Evolutionary conservation across 257 asterid genomes (phyloP), one percentile per base, ranked within the genome.

Genomic region (Linderniella brevidens): DNA sequence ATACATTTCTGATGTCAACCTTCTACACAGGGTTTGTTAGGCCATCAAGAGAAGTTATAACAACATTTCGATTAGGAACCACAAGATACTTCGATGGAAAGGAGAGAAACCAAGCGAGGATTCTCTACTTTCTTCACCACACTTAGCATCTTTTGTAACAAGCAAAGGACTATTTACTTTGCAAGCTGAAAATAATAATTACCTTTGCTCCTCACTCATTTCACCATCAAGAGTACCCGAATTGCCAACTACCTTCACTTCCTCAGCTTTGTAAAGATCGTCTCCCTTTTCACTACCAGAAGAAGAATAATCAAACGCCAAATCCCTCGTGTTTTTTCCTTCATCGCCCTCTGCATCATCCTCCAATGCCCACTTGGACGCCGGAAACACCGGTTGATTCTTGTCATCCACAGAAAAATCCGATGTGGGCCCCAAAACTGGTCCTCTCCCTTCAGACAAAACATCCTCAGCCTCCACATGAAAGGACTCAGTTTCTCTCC

Each of bases 331-430:
- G 61, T 66, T 68, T 66, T 61, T 78, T 43, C 71, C 92, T 59
- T 74, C 93, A 45, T 73, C 94, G 54, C 85, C 75, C 55, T 68
- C 94, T 63, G 74, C 64, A 29, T 86, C 64, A 19, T 86, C 96
- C 65, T 86, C 94, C 55, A 90, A 74, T 37, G 92, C 84, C 96
- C 96, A 86, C 70, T 86, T 86, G 11, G 96, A 86, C 48, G 83
- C 70, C 37, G 93, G 97, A 67, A 86, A 68, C 59, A 82, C 61
- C 32, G 78, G 55, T 36, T 68, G 79, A 54, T 42, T 82, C 58
- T 73, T 72, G 36, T 52, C 86, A 55, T 86, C 74, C 52, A 45
- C 53, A 58, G 61, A 16, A 19, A 49, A 50, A 64, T 65, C 67
- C 51, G 70, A 54, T 14, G 61, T 56, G 37, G 71, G 62, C 32